Conservation (phyloP, 2,329 filamentous ascomycete species). For the Aplosporella prunicola region DNA sequence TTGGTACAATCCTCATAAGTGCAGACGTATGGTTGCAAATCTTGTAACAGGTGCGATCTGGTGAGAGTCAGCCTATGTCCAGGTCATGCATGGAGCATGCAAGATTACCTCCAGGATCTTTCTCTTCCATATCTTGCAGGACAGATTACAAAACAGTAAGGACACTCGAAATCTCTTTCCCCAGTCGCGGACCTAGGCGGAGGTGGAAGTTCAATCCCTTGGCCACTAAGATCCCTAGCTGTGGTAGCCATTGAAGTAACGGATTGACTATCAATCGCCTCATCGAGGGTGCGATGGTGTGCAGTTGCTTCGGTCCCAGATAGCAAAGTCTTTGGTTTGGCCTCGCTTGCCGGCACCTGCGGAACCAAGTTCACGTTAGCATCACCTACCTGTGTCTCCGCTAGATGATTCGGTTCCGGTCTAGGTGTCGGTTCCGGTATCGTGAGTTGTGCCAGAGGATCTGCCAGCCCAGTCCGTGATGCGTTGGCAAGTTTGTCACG, state of each 20-base stretch:
- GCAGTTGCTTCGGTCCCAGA: constrained; percentile 30
- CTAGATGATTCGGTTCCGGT: too few relatives aligned
- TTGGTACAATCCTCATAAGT: constrained; percentile 24
- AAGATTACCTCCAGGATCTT: constrained; percentile 22
- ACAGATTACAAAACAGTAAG: constrained; percentile 31
- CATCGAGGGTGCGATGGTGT: constrained; percentile 27
- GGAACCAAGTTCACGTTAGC: too few relatives aligned
- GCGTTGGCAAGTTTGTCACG: constrained; percentile 23
- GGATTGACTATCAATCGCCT: constrained; percentile 26
- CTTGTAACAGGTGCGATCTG: constrained; percentile 26
- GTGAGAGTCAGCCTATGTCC: too few relatives aligned
- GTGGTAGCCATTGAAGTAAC: constrained; percentile 29
- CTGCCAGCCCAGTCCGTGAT: neutral
- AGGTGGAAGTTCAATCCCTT: constrained; percentile 24
- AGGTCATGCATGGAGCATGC: too few relatives aligned
- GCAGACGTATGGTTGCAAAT: constrained; percentile 29
- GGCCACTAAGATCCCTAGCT: constrained; percentile 25
- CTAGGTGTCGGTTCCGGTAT: too few relatives aligned
- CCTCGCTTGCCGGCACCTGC: constrained; percentile 22
- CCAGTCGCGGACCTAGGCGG: constrained; percentile 24
- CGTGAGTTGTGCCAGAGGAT: too few relatives aligned
- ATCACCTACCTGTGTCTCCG: too few relatives aligned
- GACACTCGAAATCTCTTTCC: constrained; percentile 29
- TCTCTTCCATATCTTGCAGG: constrained; percentile 26
- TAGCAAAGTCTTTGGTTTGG: constrained; percentile 24